Percentiles rank a stretch among this genome's conserved stretches.
Evolutionary conservation across 768 basidiomycete species (phyloP).

Genomic region (Leccinellum rugosiceps): DNA sequence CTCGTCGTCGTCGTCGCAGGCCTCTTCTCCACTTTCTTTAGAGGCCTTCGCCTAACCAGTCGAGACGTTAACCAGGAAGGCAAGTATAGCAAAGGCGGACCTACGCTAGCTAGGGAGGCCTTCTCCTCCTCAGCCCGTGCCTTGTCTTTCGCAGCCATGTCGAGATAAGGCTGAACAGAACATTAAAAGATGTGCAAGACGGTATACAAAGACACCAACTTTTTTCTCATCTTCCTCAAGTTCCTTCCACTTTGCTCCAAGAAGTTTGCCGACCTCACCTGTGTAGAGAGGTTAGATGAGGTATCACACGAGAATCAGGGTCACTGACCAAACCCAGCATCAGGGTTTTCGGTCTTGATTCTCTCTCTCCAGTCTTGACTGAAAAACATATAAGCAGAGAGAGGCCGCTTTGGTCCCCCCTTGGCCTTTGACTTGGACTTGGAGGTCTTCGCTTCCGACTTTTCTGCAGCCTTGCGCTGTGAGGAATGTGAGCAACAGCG

Average conservation of each 20-base stretch:
- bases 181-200: slow-evolving; percentile 1
- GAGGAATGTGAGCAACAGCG: slow-evolving; percentile 12
- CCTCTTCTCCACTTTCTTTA: slow-evolving; percentile 38
- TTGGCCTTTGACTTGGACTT: slow-evolving; percentile 73
- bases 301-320: slow-evolving; percentile 1
- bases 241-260: slow-evolving; percentile 98
- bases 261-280: slow-evolving; percentile 93
- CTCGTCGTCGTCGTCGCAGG: slow-evolving; percentile 42
- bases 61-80: neutral
- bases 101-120: slow-evolving; percentile 38
- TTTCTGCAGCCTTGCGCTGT: slow-evolving; percentile 75
- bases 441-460: slow-evolving; percentile 48
- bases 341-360: slow-evolving; percentile 95
- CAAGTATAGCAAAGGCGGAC: slow-evolving; percentile 12
- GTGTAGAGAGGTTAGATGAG: slow-evolving; percentile 4
- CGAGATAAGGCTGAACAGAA: slow-evolving; percentile 71
- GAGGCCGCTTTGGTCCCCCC: slow-evolving; percentile 74
- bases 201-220: slow-evolving; percentile 40
- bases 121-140: slow-evolving; percentile 82
- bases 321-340: slow-evolving; percentile 80
- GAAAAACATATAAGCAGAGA: slow-evolving; percentile 99
- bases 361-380: slow-evolving; percentile 92
- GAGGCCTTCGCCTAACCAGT: slow-evolving; percentile 31
- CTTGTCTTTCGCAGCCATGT: slow-evolving; percentile 87
- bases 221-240: slow-evolving; percentile 89